phyloP scores from a whole-genome alignment of 345 rosid genomes.

The Sisymbrium irio region DNA sequence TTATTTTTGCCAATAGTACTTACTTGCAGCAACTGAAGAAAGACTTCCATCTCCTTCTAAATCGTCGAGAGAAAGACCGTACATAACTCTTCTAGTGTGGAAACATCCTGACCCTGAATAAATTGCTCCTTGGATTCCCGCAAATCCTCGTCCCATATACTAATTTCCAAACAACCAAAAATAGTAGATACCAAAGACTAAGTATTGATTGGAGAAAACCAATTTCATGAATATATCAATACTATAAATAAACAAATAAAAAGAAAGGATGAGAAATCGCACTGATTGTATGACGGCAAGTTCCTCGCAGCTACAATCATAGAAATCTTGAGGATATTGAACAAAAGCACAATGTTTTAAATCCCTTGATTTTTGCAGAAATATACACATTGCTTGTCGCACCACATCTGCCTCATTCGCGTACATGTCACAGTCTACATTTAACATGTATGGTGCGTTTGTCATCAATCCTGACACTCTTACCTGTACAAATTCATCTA shows the following conservation, averaged over 20 bases:
- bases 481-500: conserved; percentile 29
- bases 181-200: too few species aligned
- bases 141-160: conserved; percentile 40
- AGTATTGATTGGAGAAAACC: too few species aligned
- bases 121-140: conserved; percentile 49
- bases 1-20: background rate
- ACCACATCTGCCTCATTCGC: conserved; percentile 49
- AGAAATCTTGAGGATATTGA: conserved; percentile 50
- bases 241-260: background rate
- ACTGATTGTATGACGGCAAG: conserved; percentile 21
- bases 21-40: conserved; percentile 18
- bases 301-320: conserved; percentile 41
- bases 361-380: conserved; percentile 20
- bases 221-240: background rate
- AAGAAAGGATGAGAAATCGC: background rate
- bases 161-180: background rate
- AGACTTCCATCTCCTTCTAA: conserved; percentile 10
- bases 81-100: conserved; percentile 60
- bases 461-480: conserved; percentile 72
- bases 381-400: conserved; percentile 49
- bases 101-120: conserved; percentile 62
- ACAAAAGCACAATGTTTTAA: conserved; percentile 42
- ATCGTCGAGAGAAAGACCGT: conserved; percentile 42
- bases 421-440: conserved; percentile 75
- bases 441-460: conserved; percentile 67